Evolutionary conservation across 768 basidiomycete species (phyloP), one percentile per base, ranked within the genome.

Genomic region (Tubosaeta sp.): DNA sequence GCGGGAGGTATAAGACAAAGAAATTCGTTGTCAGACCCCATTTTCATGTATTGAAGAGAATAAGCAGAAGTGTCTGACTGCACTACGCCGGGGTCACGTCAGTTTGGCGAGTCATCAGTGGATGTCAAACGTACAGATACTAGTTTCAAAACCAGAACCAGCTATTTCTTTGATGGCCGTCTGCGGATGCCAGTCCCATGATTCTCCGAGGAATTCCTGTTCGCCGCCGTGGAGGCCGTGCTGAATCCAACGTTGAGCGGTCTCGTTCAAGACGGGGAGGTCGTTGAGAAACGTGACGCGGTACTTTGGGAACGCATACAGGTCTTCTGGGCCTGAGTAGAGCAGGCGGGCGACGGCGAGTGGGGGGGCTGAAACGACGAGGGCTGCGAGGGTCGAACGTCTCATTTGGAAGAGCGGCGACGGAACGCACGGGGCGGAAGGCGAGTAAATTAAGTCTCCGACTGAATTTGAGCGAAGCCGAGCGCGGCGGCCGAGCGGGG

Each of bases 281-380:
- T 79, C 79, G 64, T 89, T 88, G 63, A 93, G 80, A 69, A 89
- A 93, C 37, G 83, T 72, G 54, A 93, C 84, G 38, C 81, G 78
- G 65, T 82, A 87, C 66, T 93, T 93, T 57, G 91, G 91, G 65
- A 85, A 91, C 0, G 91, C 85, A 67, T 83, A 80, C 14, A 83
- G 74, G 61, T 93, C 91, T 60, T 91, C 86, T 27, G 91, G 89
- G 43, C 90, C 76, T 9, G 85, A 82, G 63, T 89, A 84, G 27
- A 84, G 66, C n/a, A 82, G 57, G 0, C 64, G 68, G 0, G 71
- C 74, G 38, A 39, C 61, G 51, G 48, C 43, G 6, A 60, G 43
- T 2, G 25, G 50, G 27, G 60, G 22, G 39, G 43, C 11, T 48
- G 53, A 58, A 48, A 70, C 13, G 7, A 51, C 53, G 46, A 70